Conservation (phyloP, 495 filamentous ascomycete genomes). For the Rhypophila decipiens region DNA sequence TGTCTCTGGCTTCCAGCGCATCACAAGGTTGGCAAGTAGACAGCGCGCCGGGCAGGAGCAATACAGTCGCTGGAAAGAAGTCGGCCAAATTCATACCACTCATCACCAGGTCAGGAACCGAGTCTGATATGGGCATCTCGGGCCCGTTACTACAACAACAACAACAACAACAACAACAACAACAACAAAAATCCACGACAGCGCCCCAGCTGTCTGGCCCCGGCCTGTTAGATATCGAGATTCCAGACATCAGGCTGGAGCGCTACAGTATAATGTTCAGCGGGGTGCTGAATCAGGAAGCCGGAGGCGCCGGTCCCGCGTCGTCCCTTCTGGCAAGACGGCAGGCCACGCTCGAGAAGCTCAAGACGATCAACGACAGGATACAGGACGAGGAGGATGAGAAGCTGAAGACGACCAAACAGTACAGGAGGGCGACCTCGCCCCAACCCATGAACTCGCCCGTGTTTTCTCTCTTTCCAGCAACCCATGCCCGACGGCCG, state of each 20-base stretch:
- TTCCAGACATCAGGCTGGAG: slow-evolving; percentile 75
- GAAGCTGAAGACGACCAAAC: slow-evolving; percentile 18
- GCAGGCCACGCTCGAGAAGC: slow-evolving; percentile 61
- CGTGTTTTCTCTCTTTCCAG: slow-evolving; percentile 59
- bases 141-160: no score
- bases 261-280: slow-evolving; percentile 95
- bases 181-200: no score
- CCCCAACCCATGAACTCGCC: slow-evolving; percentile 53
- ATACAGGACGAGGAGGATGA: slow-evolving; percentile 27
- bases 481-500: slow-evolving; percentile 38
- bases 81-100: slow-evolving; percentile 30
- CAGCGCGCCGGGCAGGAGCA: slow-evolving; percentile 25
- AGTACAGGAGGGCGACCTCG: slow-evolving; percentile 50
- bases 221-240: slow-evolving; percentile 61
- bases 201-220: slow-evolving; percentile 7
- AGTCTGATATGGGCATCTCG: slow-evolving; percentile 2
- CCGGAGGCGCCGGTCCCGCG: slow-evolving; percentile 17
- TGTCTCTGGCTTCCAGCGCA: slow-evolving; percentile 8
- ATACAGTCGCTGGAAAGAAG: slow-evolving; percentile 26
- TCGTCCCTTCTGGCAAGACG: slow-evolving; percentile 57
- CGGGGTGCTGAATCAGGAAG: slow-evolving; percentile 52
- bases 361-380: slow-evolving; percentile 47
- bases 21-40: slow-evolving; percentile 1
- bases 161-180: no score
- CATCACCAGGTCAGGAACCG: slow-evolving; percentile 30